Evolutionary conservation across 1,284 basidiomycete species (phyloP).

Genomic region (Anthracocystis walkeri): DNA sequence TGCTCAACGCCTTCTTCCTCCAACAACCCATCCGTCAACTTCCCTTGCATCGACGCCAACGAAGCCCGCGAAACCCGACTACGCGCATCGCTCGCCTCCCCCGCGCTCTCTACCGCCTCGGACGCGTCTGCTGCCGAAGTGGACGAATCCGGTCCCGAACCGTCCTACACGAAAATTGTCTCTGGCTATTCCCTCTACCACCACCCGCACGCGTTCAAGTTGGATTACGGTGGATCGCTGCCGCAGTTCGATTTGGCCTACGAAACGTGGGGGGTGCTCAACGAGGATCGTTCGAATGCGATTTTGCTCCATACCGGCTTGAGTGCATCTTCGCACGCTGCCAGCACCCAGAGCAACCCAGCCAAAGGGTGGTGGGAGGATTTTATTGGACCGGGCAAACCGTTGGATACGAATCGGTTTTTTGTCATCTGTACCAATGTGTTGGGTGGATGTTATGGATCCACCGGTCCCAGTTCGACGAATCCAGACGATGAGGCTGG

Average conservation of each 20-base stretch:
- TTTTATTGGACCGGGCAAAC: slow-evolving; percentile 90
- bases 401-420: slow-evolving; percentile 91
- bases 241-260: slow-evolving; percentile 88
- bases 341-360: slow-evolving; percentile 82
- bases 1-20: slow-evolving; percentile 24
- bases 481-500: slow-evolving; percentile 76
- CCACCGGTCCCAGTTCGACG: slow-evolving; percentile 88
- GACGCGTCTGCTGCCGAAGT: slow-evolving; percentile 11
- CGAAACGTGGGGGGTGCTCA: slow-evolving; percentile 95
- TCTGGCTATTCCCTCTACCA: slow-evolving; percentile 70
- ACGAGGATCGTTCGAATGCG: slow-evolving; percentile 82
- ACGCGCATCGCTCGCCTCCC: slow-evolving; percentile 39
- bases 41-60: slow-evolving; percentile 68
- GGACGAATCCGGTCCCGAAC: slow-evolving; percentile 70
- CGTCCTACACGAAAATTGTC: slow-evolving; percentile 71
- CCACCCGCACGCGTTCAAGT: slow-evolving; percentile 74
- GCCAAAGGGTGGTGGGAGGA: slow-evolving; percentile 97
- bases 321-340: slow-evolving; percentile 94
- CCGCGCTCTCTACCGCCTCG: neutral
- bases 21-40: slow-evolving; percentile 41
- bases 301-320: slow-evolving; percentile 97
- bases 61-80: slow-evolving; percentile 59
- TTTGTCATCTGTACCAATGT: slow-evolving; percentile 98
- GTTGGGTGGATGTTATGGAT: slow-evolving; percentile 95
- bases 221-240: slow-evolving; percentile 80